A percentile compares a stretch with the other conserved stretches of the same genome.
phyloP scores from a whole-genome alignment of 1,284 basidiomycete species.

The Somion occarium region DNA sequence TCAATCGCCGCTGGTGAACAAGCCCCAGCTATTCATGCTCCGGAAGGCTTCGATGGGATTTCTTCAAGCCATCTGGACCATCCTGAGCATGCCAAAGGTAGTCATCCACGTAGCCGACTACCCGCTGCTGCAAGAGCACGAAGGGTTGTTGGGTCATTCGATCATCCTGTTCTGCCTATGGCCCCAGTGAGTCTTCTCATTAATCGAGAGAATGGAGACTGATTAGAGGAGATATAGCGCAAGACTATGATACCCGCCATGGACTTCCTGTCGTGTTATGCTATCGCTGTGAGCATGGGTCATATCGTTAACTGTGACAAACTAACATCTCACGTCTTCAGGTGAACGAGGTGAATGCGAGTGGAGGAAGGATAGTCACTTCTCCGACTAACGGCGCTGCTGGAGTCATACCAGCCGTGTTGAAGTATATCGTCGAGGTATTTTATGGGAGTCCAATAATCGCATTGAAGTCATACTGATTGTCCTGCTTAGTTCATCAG shows the following conservation, averaged over 20 bases:
- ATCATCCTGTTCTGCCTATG: slow-evolving; percentile 82
- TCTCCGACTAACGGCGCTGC: slow-evolving; percentile 83
- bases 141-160: slow-evolving; percentile 70
- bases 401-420: slow-evolving; percentile 88
- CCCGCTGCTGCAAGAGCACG: slow-evolving; percentile 30
- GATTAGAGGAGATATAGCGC: too few relatives aligned
- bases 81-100: not conserved
- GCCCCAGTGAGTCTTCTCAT: slow-evolving; percentile 56
- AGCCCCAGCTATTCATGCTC: slow-evolving; percentile 33
- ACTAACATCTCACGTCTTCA: too few relatives aligned
- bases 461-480: not conserved
- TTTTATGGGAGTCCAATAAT: not conserved
- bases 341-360: slow-evolving; percentile 4
- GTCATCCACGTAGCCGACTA: not conserved
- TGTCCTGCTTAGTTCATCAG: slow-evolving; percentile 64
- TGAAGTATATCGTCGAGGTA: slow-evolving; percentile 85
- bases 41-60: slow-evolving; percentile 23
- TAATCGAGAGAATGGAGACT: too few relatives aligned
- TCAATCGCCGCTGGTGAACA: slow-evolving; percentile 40
- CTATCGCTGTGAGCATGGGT: slow-evolving; percentile 72
- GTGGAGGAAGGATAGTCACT: slow-evolving; percentile 44
- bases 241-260: slow-evolving; percentile 88
- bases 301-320: not conserved
- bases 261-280: slow-evolving; percentile 92
- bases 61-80: not conserved